Base-by-base conservation (phyloP, 2,329 filamentous ascomycete species). In the Ophiostoma sp. region DNA sequence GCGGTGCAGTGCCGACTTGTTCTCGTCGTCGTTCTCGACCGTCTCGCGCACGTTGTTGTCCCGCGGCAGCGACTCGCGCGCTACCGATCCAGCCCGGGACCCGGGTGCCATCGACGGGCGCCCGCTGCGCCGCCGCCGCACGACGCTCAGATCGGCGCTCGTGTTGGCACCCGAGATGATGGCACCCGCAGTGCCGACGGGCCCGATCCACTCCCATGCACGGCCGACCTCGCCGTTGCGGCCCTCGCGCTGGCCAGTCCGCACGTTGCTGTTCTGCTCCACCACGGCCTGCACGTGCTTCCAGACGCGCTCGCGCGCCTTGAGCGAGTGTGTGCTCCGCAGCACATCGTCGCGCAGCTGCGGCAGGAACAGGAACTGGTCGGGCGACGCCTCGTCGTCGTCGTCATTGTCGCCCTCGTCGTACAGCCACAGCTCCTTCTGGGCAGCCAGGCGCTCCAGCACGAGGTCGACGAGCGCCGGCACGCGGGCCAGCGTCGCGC, bases 261-360 rank as follows among this genome's bases (percentile, higher is more conserved):
- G 85, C 16, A 99, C 90, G 75, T 99, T 99, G 70, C 91, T 90
- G 77, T 99, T 99, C 77, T 89, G 88, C 78, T 99, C 95, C 0
- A 99, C 93, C 66, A 98, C 89, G 66, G 83, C 86, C 73, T 87
- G 85, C 27, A 99, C 95, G 65, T 87, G 87, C 72, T 87, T 84
- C 95, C 96, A 99, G 66, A 99, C 82, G 68, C 87, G 85, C 75
- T 95, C 90, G 49, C 95, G 85, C 73, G 93, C 86, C 8, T 84
- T 83, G 27, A 93, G 83, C 3, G 86, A 89, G 76, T 97, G 92
- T 70, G 96, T 88, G 41, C 89, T 86, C 27, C 94, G 84, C 52
- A 99, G 82, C 3, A 99, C 89, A 75, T 98, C 94, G 75, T 99
- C 95, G 70, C 95, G 85, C 67, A 99, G 81, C 76, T 98, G 95